Evolutionary conservation across 495 filamentous ascomycete genomes (phyloP), one percentile per base, ranked within the genome.

Genomic region (Parachaetomium inaequale): DNA sequence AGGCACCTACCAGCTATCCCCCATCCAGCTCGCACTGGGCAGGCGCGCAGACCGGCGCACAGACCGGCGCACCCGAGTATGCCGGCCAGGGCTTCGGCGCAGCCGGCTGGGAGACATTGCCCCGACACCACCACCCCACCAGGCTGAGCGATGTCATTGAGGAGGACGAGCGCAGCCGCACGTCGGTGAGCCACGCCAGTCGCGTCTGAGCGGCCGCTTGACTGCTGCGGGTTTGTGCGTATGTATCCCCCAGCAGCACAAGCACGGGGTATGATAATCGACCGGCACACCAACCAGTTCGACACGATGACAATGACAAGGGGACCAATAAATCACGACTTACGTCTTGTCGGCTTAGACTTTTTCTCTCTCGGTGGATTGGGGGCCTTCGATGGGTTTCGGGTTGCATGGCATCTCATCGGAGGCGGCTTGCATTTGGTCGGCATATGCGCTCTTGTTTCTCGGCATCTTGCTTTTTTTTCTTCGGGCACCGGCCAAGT

Each of bases 91-190:
- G 85, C 14, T 94, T 88, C 76, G 86, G 87, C 10, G 81, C 79
- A 2, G 72, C 81, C 0, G 88, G 85, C 10, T 97, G 92, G 93
- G 91, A 94, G 55, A 76, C 75, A 11, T 82, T 92, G 57, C 85
- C 89, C n/a, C 81, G 93, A 52, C 94, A 97, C 76, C 93, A 96
- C 68, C 94, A 98, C 76, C 93, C 93, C 0, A 97, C 93, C 3
- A 80, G 94, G 56, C 76, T 98, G 59, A 97, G 94, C 70, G 94
- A 98, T 78, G 93, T 98, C 12, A 81, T 94, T 11, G 94, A 98
- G 63, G 85, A 86, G 66, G 88, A 96, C 58, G 89, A 93, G 73
- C 77, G 84, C 40, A 88, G 88, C 61, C 76, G 82, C 7, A 83
- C 82, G 3, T 83, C 80, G 52, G 75, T 79, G 6, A 82, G 79